Base-by-base conservation (phyloP, 108 stramenopile genomes). In the Pseudonitzschia delicatissima region DNA sequence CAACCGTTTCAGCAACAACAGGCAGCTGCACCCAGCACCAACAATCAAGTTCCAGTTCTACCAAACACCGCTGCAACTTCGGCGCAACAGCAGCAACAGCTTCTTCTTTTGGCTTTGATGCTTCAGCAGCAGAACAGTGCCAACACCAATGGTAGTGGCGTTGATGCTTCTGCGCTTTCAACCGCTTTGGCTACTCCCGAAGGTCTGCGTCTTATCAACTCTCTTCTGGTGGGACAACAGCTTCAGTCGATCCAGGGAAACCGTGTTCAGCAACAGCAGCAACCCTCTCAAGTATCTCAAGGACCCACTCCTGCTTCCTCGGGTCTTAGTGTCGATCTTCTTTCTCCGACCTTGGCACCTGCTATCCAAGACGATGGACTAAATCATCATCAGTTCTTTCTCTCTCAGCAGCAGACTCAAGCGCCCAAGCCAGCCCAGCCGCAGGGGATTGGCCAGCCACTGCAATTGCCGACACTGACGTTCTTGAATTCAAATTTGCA, bases 41-140 rank as follows among this genome's bases (percentile, higher is more conserved):
- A 44, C 2, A 13, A 23, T 25, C 6, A 51, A 28, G 12, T 51
- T 23, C 21, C 5, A 51, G 12, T 23, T 13, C 27, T 28, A 23
- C 27, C 23, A 51, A 51, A 23, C 23, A 9, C 53, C 12, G 2
- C 2, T 6, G 53, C 51, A 53, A 53, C 51, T 6, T 1, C 25
- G 15, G 51, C 31, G 32, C 53, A 55, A 27, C 53, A 55, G 53
- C 53, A 55, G n/a, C 29, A 55, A 32, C 53, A 55, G 0, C 53
- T 55, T 55, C 53, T 55, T 33, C 27, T 55, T 13, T 0, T 55
- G 0, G 53, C 53, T 55, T 55, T 55, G 53, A 33, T 55, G 31
- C 1, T 55, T 12, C 53, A 55, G n/a, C 53, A 55, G 53, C 29
- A 55, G 18, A 28, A 5, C n/a, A 55, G n/a, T 28, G 7, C n/a